Conservation (phyloP, 1,139 yeast genomes). For the Saccharomyces hybrid region DNA sequence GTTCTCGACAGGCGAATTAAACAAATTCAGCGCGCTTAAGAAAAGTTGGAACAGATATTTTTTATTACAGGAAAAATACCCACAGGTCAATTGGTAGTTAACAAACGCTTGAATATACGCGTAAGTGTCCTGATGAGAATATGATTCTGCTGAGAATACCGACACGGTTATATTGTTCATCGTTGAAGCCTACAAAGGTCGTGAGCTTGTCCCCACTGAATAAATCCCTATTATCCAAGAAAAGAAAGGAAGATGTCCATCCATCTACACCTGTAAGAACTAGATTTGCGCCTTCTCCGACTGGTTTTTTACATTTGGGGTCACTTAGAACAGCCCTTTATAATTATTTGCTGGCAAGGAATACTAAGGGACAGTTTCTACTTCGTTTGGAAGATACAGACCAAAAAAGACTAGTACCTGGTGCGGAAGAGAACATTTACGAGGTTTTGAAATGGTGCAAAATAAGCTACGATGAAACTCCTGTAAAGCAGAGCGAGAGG, state of each 20-base stretch:
- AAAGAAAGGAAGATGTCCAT: slow-evolving; percentile 32
- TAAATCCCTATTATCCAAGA: slow-evolving; percentile 20
- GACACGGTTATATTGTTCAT: not conserved
- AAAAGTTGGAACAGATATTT: not conserved
- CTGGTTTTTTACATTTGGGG: slow-evolving; percentile 87
- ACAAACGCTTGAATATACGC: not conserved
- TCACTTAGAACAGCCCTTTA: slow-evolving; percentile 88
- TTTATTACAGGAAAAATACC: not conserved
- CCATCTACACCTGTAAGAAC: slow-evolving; percentile 66
- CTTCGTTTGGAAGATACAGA: slow-evolving; percentile 91
- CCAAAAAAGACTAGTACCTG: slow-evolving; percentile 62
- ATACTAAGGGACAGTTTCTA: slow-evolving; percentile 73
- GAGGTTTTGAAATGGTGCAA: slow-evolving; percentile 75
- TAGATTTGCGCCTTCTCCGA: slow-evolving; percentile 96
- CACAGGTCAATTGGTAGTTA: not conserved
- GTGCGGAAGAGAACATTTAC: slow-evolving; percentile 77
- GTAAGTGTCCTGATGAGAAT: not conserved
- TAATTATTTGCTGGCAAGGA: slow-evolving; percentile 72
- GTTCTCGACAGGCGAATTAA: not conserved
- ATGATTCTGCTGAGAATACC: not conserved
- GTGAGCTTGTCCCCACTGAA: slow-evolving; percentile 4
- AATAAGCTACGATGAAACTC: slow-evolving; percentile 74
- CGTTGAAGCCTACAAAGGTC: not conserved
- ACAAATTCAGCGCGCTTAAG: not conserved
- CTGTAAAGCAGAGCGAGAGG: slow-evolving; percentile 77